Percentiles rank a stretch among this genome's conserved stretches.
These are phyloP conservation scores for Penicillium argentinense DNA, from an alignment of 495 filamentous ascomycete genomes.

Conservation along the genomic window DNA sequence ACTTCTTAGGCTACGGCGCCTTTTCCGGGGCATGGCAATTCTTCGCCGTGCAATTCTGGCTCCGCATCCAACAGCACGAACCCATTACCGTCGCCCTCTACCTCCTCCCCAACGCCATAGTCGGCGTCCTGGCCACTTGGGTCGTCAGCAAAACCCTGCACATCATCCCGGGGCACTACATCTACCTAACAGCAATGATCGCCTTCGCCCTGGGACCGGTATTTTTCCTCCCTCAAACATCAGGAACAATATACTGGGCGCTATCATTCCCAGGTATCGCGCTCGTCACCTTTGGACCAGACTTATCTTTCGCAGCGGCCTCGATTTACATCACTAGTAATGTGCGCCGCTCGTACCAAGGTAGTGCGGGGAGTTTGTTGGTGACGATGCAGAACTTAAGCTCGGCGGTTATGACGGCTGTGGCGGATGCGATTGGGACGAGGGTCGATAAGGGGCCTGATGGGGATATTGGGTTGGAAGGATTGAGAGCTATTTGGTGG, in stretches of 20 bases:
- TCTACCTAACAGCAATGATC: constrained; percentile 40
- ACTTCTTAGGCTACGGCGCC: constrained; percentile 48
- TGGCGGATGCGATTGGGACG: constrained; percentile 46
- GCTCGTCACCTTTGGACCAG: constrained; percentile 35
- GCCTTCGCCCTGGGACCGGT: constrained; percentile 31
- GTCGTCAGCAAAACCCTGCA: constrained; percentile 47
- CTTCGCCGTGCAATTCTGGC: constrained; percentile 53
- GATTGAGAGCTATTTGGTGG: constrained; percentile 50
- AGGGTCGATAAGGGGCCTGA: constrained; percentile 33
- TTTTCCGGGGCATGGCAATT: constrained; percentile 52
- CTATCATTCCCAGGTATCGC: constrained; percentile 29
- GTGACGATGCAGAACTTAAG: constrained; percentile 36
- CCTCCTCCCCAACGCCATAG: constrained; percentile 44
- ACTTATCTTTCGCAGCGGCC: constrained; percentile 33
- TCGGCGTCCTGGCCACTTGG: constrained; percentile 45
- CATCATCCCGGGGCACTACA: constrained; percentile 47
- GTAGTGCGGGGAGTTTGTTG: constrained; percentile 33
- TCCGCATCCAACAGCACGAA: constrained; percentile 39
- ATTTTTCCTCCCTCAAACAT: constrained; percentile 35
- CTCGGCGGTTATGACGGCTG: constrained; percentile 44
- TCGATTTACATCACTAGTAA: constrained; percentile 38
- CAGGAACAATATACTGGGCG: constrained; percentile 31
- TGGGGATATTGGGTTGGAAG: constrained; percentile 43
- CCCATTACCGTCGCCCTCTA: constrained; percentile 44
- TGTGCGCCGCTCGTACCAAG: constrained; percentile 34